These are phyloP conservation scores for Globisporangium splendens DNA, from an alignment of 352 stramenopile species.

Conservation along the genomic window DNA sequence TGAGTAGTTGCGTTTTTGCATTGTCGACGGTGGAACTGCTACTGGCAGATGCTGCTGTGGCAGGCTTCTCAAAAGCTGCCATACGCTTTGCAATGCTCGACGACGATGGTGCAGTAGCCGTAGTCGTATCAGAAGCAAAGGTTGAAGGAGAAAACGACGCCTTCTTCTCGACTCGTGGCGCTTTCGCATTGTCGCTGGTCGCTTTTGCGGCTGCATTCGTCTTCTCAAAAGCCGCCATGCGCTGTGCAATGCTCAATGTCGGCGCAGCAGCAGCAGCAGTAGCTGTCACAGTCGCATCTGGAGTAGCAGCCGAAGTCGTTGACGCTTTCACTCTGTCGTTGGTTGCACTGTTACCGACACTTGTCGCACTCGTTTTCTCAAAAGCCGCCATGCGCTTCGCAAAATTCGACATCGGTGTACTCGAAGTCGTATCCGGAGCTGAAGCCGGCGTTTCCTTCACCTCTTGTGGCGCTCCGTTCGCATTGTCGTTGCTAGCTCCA, in stretches of 20 bases:
- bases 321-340: background rate
- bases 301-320: background rate
- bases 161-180: too few relatives aligned
- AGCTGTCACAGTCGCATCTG: background rate
- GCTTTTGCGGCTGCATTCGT: background rate
- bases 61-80: too few relatives aligned
- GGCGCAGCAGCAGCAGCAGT: background rate
- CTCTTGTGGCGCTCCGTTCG: background rate
- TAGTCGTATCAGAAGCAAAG: too few relatives aligned
- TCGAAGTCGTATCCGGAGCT: constrained; percentile 3
- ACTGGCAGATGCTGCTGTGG: too few relatives aligned
- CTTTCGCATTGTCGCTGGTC: too few relatives aligned
- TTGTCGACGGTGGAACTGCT: too few relatives aligned
- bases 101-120: too few relatives aligned
- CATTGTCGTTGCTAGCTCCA: background rate
- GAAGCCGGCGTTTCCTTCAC: constrained; percentile 4
- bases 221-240: background rate
- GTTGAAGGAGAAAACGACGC: too few relatives aligned
- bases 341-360: constrained; percentile 2
- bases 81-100: too few relatives aligned
- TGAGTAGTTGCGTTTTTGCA: too few relatives aligned
- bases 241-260: too few relatives aligned
- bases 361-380: constrained; percentile 1
- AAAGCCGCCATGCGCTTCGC: constrained; percentile 15
- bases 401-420: constrained; percentile 8